A percentile compares a stretch with the other conserved stretches of the same genome.
Conservation (phyloP, 2,329 filamentous ascomycete species). For the Fusarium siculi region DNA sequence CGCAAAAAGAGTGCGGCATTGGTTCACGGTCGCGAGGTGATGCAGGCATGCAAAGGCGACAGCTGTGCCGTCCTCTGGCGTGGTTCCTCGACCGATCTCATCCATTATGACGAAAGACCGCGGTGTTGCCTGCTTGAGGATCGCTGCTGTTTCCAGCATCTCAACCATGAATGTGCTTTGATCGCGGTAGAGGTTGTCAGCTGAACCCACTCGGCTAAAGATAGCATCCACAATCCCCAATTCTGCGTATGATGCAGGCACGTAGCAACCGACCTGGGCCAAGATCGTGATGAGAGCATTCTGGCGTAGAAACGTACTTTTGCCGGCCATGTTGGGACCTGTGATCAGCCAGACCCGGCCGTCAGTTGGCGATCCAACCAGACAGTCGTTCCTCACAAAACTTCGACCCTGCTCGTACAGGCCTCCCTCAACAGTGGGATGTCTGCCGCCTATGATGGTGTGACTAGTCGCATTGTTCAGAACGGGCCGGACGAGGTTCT, state of each 20-base stretch:
- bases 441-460: constrained; percentile 84
- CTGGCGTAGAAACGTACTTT: constrained; percentile 94
- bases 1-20: constrained; percentile 86
- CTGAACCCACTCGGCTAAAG: constrained; percentile 92
- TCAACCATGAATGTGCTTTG: constrained; percentile 99
- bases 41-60: constrained; percentile 90
- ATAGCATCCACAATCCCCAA: constrained; percentile 95
- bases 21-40: constrained; percentile 82
- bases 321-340: constrained; percentile 98
- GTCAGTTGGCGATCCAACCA: constrained; percentile 75
- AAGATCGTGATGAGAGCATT: constrained; percentile 95
- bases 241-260: constrained; percentile 86
- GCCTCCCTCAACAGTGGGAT: constrained; percentile 90
- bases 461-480: constrained; percentile 74
- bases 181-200: constrained; percentile 92
- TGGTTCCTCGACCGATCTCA: constrained; percentile 94
- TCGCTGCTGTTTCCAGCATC: constrained; percentile 95
- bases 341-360: constrained; percentile 75
- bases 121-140: constrained; percentile 84
- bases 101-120: constrained; percentile 98
- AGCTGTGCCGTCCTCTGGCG: constrained; percentile 89
- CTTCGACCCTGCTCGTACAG: constrained; percentile 80
- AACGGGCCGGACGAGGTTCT: constrained; percentile 77
- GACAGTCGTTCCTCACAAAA: constrained; percentile 89
- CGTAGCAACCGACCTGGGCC: constrained; percentile 91